phyloP scores from a whole-genome alignment of 2,329 filamentous ascomycete genomes.

The Botrytis deweyae region DNA sequence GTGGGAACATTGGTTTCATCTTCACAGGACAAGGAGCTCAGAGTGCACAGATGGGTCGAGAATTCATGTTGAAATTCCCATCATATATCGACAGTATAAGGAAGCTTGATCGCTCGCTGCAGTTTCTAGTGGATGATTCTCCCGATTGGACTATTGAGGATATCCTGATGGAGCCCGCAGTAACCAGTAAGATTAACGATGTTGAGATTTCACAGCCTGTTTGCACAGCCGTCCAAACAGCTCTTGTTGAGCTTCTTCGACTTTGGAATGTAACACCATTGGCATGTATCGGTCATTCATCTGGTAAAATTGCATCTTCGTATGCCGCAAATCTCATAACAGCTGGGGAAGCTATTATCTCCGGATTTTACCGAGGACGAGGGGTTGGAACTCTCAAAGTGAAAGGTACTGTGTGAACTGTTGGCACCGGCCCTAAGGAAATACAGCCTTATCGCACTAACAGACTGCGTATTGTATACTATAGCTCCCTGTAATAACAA shows the following conservation, averaged over 20 bases:
- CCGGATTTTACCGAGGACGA: conserved; percentile 45
- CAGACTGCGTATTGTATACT: conserved; percentile 32
- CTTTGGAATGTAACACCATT: conserved; percentile 43
- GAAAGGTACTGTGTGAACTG: conserved; percentile 26
- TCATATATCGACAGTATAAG: conserved; percentile 28
- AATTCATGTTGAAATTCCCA: conserved; percentile 23
- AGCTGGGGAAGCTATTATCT: conserved; percentile 40
- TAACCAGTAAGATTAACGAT: conserved; percentile 9
- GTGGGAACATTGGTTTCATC: conserved; percentile 21
- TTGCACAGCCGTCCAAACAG: conserved; percentile 50
- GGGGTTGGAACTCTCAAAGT: conserved; percentile 12
- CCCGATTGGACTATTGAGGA: conserved; percentile 30
- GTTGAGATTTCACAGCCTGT: conserved; percentile 40
- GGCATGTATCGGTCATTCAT: conserved; percentile 47
- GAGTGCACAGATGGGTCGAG: conserved; percentile 33
- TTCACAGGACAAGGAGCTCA: conserved; percentile 39
- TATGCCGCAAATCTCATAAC: conserved; percentile 42
- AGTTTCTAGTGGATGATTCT: not conserved
- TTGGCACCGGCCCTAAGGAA: conserved; percentile 21
- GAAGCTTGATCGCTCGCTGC: conserved; percentile 9
- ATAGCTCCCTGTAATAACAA: conserved; percentile 24
- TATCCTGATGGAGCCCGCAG: conserved; percentile 38
- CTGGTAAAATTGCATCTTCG: conserved; percentile 50
- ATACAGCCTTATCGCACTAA: not conserved
- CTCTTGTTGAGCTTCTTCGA: conserved; percentile 45